phyloP scores from a whole-genome alignment of 176 grass and related monocot genomes.

The Lolium perenne region DNA sequence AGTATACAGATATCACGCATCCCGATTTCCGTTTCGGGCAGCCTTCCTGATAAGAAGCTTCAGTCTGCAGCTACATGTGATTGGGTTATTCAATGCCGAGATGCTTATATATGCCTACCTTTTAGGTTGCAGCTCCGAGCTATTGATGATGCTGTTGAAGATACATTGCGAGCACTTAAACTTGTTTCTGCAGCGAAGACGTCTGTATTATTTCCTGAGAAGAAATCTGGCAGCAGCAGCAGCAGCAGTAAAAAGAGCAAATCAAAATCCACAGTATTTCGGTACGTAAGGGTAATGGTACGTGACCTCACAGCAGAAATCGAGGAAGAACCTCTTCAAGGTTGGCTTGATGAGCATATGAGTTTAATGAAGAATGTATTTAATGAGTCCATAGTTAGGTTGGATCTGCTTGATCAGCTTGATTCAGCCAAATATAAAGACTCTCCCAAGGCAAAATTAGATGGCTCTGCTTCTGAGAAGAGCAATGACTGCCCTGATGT shows the following conservation, averaged over 20 bases:
- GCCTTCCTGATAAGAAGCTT: constrained; percentile 65
- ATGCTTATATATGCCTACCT: constrained; percentile 87
- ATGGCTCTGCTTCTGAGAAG: constrained; percentile 52
- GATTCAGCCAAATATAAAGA: constrained; percentile 45
- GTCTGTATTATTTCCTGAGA: constrained; percentile 74
- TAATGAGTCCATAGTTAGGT: constrained; percentile 60
- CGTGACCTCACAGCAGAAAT: constrained; percentile 85
- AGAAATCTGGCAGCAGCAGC: constrained; percentile 60
- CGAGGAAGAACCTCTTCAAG: constrained; percentile 96
- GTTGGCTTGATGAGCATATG: constrained; percentile 97
- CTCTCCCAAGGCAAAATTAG: constrained; percentile 53
- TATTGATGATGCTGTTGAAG: constrained; percentile 97
- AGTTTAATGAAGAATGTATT: constrained; percentile 81
- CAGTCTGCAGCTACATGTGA: constrained; percentile 71
- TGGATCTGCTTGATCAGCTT: constrained; percentile 78
- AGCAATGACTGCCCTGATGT: constrained; percentile 55
- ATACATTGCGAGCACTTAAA: constrained; percentile 76
- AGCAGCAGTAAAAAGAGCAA: constrained; percentile 68
- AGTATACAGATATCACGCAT: constrained; percentile 87
- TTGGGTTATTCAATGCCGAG: constrained; percentile 89
- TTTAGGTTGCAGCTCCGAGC: constrained; percentile 95
- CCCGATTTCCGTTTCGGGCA: constrained; percentile 71
- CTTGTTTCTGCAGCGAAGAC: constrained; percentile 87
- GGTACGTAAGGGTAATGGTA: constrained; percentile 72
- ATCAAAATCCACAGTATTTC: constrained; percentile 66